Percentiles rank a stretch among this genome's conserved stretches.
phyloP scores from a whole-genome alignment of 352 stramenopile species.

The Pythium sukuiense region DNA sequence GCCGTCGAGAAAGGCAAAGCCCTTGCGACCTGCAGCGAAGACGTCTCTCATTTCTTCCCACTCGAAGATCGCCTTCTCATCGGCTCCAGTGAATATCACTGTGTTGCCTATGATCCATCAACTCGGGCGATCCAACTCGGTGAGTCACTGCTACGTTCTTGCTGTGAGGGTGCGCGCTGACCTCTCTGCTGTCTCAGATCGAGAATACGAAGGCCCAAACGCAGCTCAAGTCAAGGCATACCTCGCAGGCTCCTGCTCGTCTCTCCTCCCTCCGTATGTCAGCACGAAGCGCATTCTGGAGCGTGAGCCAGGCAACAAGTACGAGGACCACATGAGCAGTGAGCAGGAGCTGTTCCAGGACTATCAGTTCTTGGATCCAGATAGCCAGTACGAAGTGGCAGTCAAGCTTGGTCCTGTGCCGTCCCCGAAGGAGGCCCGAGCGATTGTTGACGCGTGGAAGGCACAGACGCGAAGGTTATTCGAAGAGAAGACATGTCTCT shows the following conservation, averaged over 20 bases:
- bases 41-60: slow-evolving; percentile 62
- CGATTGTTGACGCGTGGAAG: slow-evolving; percentile 68
- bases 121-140: slow-evolving; percentile 48
- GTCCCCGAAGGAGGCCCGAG: slow-evolving; percentile 40
- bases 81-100: slow-evolving; percentile 48
- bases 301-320: slow-evolving; percentile 80
- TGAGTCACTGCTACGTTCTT: slow-evolving; percentile 10
- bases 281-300: slow-evolving; percentile 66
- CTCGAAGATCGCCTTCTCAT: slow-evolving; percentile 62
- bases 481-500: slow-evolving; percentile 49
- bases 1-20: slow-evolving; percentile 39
- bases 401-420: slow-evolving; percentile 69
- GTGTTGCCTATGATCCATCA: slow-evolving; percentile 36
- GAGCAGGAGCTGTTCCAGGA: slow-evolving; percentile 87
- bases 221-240: slow-evolving; percentile 49
- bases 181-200: slow-evolving; percentile 37
- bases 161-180: no score
- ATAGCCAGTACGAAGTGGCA: slow-evolving; percentile 73
- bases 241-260: slow-evolving; percentile 40
- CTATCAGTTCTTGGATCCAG: slow-evolving; percentile 80
- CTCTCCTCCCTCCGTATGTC: slow-evolving; percentile 57
- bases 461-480: slow-evolving; percentile 48
- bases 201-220: slow-evolving; percentile 52
- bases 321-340: slow-evolving; percentile 72
- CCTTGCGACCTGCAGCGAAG: slow-evolving; percentile 38